Base-by-base conservation (phyloP, 2,329 filamentous ascomycete species). In the Emmonsia crescens region DNA sequence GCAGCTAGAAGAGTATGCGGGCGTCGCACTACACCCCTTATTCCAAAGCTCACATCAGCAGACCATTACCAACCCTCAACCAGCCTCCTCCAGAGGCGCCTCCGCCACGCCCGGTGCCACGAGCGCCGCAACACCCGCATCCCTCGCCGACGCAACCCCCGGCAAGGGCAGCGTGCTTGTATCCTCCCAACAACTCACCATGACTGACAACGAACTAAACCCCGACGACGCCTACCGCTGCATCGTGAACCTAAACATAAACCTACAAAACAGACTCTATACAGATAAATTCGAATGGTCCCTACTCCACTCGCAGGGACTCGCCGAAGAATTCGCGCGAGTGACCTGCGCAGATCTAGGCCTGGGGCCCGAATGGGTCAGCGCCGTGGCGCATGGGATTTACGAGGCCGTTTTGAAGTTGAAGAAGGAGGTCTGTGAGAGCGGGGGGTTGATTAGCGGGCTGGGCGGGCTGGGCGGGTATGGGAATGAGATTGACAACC, bases 261-360 rank as follows among this genome's bases (percentile, higher is more conserved):
- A 96, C 71, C 82, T 97, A 27, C 87, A 91, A 60, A 96, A 95
- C 61, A 87, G 89, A 68, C 83, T 97, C 14, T 97, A 96, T 75
- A 95, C 90, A 3, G 94, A 99, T 80, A 96, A 92, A 71, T 97
- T 99, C 66, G 93, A 97, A 73, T 97, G 93, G 93, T 97, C 93
- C 5, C 79, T 99, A 24, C 80, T 96, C 21, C 92, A 97, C 70
- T 91, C 92, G 2, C 89, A 91, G 1, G 93, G 93, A 27, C 91
- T 93, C 49, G 91, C 94, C 0, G 93, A 99, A 74, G 85, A 88
- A 14, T 97, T 97, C 73, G 92, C 94, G 40, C 91, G 90, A 71
- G 85, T 91, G 66, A 97, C 94, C 0, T 97, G 94, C 72, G 89
- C 91, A 33, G 94, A 99, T 72, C 80, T 99, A 9, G 93, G 93